Percentiles rank a stretch among this genome's conserved stretches.
phyloP scores from a whole-genome alignment of 2,329 filamentous ascomycete species.

The Falciphora oryzae region DNA sequence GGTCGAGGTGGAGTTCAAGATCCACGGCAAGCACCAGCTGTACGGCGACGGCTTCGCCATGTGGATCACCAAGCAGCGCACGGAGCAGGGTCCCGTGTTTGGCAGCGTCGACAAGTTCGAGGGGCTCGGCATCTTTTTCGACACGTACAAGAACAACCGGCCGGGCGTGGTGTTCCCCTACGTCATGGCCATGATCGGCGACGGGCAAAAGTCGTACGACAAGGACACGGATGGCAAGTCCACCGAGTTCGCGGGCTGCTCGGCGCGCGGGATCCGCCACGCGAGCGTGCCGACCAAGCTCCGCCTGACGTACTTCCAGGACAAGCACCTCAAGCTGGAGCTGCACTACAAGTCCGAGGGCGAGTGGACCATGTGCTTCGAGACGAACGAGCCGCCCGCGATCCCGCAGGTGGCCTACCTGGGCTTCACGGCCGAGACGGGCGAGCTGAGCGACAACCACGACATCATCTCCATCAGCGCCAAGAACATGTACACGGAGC shows the following conservation, averaged over 20 bases:
- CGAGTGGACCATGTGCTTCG: conserved; percentile 88
- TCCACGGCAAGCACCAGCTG: conserved; percentile 80
- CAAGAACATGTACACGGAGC: conserved; percentile 75
- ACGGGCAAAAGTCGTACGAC: conserved; percentile 84
- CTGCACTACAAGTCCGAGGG: conserved; percentile 89
- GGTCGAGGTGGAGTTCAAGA: conserved; percentile 92
- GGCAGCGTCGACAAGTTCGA: conserved; percentile 85
- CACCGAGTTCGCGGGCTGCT: conserved; percentile 90
- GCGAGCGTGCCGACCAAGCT: conserved; percentile 75
- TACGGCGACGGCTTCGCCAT: conserved; percentile 96
- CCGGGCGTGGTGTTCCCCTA: conserved; percentile 94
- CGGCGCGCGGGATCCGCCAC: conserved; percentile 83
- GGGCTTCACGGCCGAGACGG: conserved; percentile 81
- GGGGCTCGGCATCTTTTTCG: conserved; percentile 90
- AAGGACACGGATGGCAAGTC: conserved; percentile 91
- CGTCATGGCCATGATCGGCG: conserved; percentile 96
- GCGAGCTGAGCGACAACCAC: conserved; percentile 95
- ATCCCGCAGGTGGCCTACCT: conserved; percentile 74
- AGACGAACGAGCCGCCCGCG: conserved; percentile 61
- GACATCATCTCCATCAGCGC: conserved; percentile 86
- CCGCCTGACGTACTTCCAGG: conserved; percentile 91
- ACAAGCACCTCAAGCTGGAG: conserved; percentile 84
- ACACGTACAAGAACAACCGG: conserved; percentile 99
- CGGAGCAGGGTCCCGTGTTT: conserved; percentile 75
- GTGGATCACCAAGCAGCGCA: conserved; percentile 95